Percentiles rank a stretch among this genome's conserved stretches.
Conservation (phyloP, 768 basidiomycete species). For the Lactifluus hygrophoroides region DNA sequence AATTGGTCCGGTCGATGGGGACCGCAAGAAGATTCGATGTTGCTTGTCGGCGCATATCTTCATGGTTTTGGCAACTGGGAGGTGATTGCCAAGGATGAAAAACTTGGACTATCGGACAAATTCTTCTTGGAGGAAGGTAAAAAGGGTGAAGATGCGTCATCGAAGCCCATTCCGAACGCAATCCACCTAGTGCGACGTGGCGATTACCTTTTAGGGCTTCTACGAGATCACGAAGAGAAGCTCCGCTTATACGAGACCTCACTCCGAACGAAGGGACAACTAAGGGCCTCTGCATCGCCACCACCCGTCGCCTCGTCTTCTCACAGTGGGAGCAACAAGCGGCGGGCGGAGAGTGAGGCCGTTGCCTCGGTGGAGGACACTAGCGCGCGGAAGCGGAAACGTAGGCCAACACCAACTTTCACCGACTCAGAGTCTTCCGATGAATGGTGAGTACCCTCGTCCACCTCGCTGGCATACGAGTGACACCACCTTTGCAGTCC, state of each 20-base stretch:
- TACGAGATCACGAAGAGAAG: slow-evolving; percentile 87
- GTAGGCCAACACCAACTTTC: slow-evolving; percentile 92
- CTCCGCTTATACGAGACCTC: slow-evolving; percentile 81
- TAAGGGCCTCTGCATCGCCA: slow-evolving; percentile 70
- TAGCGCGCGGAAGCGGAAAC: slow-evolving; percentile 68
- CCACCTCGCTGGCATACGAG: slow-evolving; percentile 8
- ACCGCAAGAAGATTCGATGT: slow-evolving; percentile 85
- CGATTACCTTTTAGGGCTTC: slow-evolving; percentile 79
- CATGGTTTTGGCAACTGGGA: slow-evolving; percentile 99
- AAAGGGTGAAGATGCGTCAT: slow-evolving; percentile 79
- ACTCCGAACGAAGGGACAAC: slow-evolving; percentile 58
- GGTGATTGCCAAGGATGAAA: slow-evolving; percentile 80
- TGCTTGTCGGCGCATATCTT: slow-evolving; percentile 86
- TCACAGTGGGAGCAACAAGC: slow-evolving; percentile 51
- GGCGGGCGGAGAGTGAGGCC: slow-evolving; percentile 80
- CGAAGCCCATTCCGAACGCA: slow-evolving; percentile 89
- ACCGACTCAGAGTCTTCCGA: slow-evolving; percentile 92
- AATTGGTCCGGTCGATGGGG: slow-evolving; percentile 98
- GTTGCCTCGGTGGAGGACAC: slow-evolving; percentile 72
- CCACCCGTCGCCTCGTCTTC: slow-evolving; percentile 67
- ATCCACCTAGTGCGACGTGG: slow-evolving; percentile 97
- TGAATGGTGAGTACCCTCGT: slow-evolving; percentile 57
- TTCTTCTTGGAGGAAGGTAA: slow-evolving; percentile 99
- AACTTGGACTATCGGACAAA: slow-evolving; percentile 78
- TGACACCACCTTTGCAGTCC: slow-evolving; percentile 41